Evolutionary conservation across 1,139 yeast species (phyloP).

Genomic region (Geotrichum phurueaensis): DNA sequence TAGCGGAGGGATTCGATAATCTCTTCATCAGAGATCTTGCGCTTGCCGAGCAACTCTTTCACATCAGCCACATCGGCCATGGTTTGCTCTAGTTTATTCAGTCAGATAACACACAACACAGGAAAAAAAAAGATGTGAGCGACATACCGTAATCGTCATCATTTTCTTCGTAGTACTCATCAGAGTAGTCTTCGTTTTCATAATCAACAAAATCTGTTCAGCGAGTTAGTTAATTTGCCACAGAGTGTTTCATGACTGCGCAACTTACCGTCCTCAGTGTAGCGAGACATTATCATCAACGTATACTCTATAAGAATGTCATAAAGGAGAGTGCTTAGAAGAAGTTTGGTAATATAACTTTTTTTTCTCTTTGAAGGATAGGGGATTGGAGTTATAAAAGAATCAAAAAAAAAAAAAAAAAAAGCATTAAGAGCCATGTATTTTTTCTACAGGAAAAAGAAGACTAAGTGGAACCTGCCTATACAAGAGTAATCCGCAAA

Average conservation of each 20-base stretch:
- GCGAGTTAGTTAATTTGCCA: not conserved
- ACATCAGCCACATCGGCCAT: constrained; percentile 32
- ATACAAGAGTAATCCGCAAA: not conserved
- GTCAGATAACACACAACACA: not conserved
- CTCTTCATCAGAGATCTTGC: constrained; percentile 46
- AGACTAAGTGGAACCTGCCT: not conserved
- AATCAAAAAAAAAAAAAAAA: too few species aligned
- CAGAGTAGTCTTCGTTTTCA: constrained; percentile 24
- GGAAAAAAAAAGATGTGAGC: not conserved
- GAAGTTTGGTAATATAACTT: too few species aligned
- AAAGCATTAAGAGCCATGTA: too few species aligned
- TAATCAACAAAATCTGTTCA: constrained; percentile 27
- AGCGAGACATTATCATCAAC: not conserved
- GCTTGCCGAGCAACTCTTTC: constrained; percentile 46
- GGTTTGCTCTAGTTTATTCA: constrained; percentile 15
- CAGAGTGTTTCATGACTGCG: not conserved
- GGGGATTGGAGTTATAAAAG: too few species aligned
- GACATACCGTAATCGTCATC: constrained; percentile 26
- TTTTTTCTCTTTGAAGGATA: too few species aligned
- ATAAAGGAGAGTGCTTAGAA: not conserved
- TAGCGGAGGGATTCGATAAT: constrained; percentile 57
- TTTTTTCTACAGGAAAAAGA: too few species aligned
- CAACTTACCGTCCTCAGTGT: not conserved
- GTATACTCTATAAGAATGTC: not conserved
- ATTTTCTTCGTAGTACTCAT: constrained; percentile 22